A percentile compares a stretch with the other conserved stretches of the same genome.
These are phyloP conservation scores for Colletotrichum sp. DNA, from an alignment of 2,329 filamentous ascomycete species.

Conservation along the genomic window DNA sequence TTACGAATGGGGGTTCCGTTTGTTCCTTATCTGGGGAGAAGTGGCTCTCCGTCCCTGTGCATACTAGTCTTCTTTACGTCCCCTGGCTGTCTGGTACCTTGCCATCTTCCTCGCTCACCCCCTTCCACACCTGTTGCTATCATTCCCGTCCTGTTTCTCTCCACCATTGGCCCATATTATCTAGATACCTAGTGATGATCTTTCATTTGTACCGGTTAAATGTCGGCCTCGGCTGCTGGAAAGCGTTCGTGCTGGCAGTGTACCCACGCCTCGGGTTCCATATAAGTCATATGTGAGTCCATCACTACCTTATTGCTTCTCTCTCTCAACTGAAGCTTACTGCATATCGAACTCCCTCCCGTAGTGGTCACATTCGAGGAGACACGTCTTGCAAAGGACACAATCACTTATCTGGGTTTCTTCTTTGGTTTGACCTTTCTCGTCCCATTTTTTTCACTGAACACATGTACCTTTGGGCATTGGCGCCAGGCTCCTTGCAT, in stretches of 20 bases:
- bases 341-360: background rate
- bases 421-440: background rate
- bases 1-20: conserved; percentile 19
- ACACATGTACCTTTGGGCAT: background rate
- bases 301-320: conserved; percentile 10
- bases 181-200: background rate
- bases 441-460: background rate
- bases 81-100: background rate
- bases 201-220: conserved; percentile 32
- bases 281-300: conserved; percentile 25
- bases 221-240: conserved; percentile 28
- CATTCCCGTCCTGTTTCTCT: background rate
- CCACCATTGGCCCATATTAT: background rate
- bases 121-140: background rate
- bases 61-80: conserved; percentile 1
- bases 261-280: conserved; percentile 10
- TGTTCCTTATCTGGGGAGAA: background rate
- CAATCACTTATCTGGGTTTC: background rate
- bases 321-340: conserved; percentile 11
- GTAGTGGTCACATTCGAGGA: background rate
- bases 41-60: conserved; percentile 2
- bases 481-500: background rate
- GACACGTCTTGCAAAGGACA: background rate
- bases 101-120: background rate
- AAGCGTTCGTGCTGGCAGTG: conserved; percentile 8